These are phyloP conservation scores for Fusarium sp. DNA, from an alignment of 2,329 filamentous ascomycete species.

Conservation along the genomic window DNA sequence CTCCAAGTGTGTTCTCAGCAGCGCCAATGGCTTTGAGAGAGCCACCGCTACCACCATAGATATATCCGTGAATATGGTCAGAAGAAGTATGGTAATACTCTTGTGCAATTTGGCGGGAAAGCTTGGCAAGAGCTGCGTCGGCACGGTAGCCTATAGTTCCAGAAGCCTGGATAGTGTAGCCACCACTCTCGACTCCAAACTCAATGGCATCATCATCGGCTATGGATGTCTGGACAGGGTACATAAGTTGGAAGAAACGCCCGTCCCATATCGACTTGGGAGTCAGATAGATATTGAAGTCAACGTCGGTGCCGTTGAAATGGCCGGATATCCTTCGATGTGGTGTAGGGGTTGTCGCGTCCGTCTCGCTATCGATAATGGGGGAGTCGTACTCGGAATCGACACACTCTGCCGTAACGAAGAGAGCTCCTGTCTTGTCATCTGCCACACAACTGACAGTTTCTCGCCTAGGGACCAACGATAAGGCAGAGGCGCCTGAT, in stretches of 20 bases:
- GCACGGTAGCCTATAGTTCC: conserved; percentile 32
- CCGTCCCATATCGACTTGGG: conserved; percentile 30
- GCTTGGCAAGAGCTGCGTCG: conserved; percentile 39
- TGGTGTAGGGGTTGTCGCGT: conserved; percentile 6
- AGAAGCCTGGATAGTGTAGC: conserved; percentile 32
- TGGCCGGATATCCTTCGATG: conserved; percentile 32
- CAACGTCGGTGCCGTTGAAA: conserved; percentile 29
- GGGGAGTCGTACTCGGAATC: conserved; percentile 18
- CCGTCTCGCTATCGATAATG: conserved; percentile 25
- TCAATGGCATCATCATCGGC: conserved; percentile 21
- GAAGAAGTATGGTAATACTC: conserved; percentile 20
- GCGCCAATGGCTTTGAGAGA: conserved; percentile 37
- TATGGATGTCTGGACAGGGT: conserved; percentile 26
- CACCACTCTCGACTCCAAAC: conserved; percentile 35
- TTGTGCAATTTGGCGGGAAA: conserved; percentile 27
- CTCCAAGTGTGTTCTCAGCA: conserved; percentile 32
- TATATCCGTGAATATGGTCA: conserved; percentile 34
- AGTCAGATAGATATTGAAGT: conserved; percentile 41
- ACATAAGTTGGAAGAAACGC: conserved; percentile 38
- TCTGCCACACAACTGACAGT: background rate
- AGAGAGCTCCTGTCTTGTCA: background rate
- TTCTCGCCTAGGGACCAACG: background rate
- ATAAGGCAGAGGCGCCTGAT: background rate
- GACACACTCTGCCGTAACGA: conserved; percentile 17
- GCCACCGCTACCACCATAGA: conserved; percentile 40